These are phyloP conservation scores for Myriosclerotinia scirpicola DNA, from an alignment of 2,329 filamentous ascomycete genomes.

Conservation along the genomic window DNA sequence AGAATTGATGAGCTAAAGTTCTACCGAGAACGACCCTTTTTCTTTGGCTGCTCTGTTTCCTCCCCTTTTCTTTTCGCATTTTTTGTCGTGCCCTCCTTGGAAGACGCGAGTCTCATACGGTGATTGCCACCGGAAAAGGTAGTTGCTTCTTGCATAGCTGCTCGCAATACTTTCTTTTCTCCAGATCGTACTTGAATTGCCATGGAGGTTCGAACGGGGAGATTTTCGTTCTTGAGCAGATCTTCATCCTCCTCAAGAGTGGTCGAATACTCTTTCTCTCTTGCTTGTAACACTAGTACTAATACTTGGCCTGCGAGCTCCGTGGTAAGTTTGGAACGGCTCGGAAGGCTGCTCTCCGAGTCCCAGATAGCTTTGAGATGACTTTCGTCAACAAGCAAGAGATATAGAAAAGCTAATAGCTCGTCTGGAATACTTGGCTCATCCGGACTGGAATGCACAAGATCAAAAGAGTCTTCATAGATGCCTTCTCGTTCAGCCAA, in stretches of 20 bases:
- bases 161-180: conserved; percentile 61
- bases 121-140: conserved; percentile 37
- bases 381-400: conserved; percentile 44
- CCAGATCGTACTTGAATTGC: conserved; percentile 61
- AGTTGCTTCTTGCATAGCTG: conserved; percentile 45
- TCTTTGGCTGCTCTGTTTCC: conserved; percentile 27
- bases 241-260: conserved; percentile 52
- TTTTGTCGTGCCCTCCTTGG: neutral
- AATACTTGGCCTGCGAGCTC: conserved; percentile 45
- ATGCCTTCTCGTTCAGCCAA: conserved; percentile 56
- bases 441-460: conserved; percentile 40
- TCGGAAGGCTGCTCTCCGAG: conserved; percentile 40
- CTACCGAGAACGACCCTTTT: conserved; percentile 32
- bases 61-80: conserved; percentile 32
- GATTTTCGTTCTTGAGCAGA: conserved; percentile 42
- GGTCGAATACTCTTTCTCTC: conserved; percentile 52
- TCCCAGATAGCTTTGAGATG: conserved; percentile 43
- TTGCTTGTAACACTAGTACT: conserved; percentile 42
- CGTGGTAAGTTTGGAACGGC: conserved; percentile 46
- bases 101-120: conserved; percentile 38
- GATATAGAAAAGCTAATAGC: conserved; percentile 45
- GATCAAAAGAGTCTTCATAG: conserved; percentile 61
- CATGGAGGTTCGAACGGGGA: conserved; percentile 46
- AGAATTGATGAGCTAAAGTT: neutral
- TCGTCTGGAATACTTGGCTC: conserved; percentile 40